Percentiles rank a stretch among this genome's conserved stretches.
phyloP scores from a whole-genome alignment of 202 grass and related monocot species.

The Saccharum hybrid region DNA sequence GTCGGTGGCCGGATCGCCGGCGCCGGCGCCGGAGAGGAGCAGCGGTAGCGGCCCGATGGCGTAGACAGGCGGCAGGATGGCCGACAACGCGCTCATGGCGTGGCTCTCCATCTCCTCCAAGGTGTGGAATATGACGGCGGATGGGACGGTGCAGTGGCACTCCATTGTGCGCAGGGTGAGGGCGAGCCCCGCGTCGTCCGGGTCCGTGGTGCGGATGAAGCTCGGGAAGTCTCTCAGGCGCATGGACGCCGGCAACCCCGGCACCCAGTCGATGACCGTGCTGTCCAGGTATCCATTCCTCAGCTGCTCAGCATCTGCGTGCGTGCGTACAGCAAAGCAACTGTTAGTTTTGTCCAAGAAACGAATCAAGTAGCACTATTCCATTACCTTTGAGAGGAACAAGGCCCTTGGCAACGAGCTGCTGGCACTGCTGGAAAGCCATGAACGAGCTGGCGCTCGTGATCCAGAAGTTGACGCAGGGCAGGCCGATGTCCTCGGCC shows the following conservation, averaged over 20 bases:
- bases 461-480: background rate
- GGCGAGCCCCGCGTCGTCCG: background rate
- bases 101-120: background rate
- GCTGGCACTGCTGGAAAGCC: background rate
- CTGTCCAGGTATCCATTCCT: background rate
- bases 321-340: background rate
- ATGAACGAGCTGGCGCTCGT: background rate
- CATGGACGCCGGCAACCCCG: background rate
- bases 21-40: background rate
- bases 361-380: background rate
- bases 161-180: background rate
- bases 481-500: background rate
- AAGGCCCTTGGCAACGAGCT: background rate
- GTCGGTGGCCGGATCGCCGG: too few species aligned
- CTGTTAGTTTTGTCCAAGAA: background rate
- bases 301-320: background rate
- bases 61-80: conserved; percentile 3
- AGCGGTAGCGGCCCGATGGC: conserved; percentile 9
- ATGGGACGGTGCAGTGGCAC: background rate
- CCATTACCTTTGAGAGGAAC: conserved; percentile 8
- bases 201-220: background rate
- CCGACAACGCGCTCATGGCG: background rate
- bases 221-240: conserved; percentile 1
- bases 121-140: conserved; percentile 3
- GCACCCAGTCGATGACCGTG: conserved; percentile 6